A percentile compares a stretch with the other conserved stretches of the same genome.
Conservation (phyloP, 176 grass and related monocot genomes). For the Avena insularis region DNA sequence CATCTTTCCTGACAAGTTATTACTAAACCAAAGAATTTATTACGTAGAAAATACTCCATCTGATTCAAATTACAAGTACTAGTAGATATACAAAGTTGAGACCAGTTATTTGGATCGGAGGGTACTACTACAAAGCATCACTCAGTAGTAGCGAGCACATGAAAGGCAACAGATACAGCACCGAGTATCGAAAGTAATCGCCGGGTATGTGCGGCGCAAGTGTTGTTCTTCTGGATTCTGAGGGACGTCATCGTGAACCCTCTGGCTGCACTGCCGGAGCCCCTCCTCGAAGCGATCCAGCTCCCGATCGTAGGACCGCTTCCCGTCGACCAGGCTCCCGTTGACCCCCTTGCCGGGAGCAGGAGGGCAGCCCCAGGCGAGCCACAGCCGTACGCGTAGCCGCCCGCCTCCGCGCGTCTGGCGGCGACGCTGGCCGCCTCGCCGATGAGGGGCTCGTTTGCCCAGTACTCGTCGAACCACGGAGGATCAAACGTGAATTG, state of each 20-base stretch:
- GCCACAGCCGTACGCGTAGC: constrained; percentile 15
- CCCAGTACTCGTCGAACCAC: not conserved
- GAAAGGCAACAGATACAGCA: too few relatives aligned
- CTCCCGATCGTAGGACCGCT: constrained; percentile 3
- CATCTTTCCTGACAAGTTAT: not conserved
- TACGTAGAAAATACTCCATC: too few relatives aligned
- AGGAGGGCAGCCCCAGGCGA: not conserved
- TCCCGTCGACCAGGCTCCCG: not conserved
- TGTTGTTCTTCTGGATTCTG: too few relatives aligned
- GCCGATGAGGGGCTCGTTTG: not conserved
- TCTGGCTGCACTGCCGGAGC: not conserved
- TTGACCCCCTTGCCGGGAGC: too few relatives aligned
- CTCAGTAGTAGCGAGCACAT: too few relatives aligned
- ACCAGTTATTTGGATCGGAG: too few relatives aligned
- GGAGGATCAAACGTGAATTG: not conserved
- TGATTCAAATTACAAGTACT: too few relatives aligned
- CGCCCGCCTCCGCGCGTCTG: not conserved
- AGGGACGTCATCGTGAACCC: too few relatives aligned
- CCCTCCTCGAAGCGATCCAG: constrained; percentile 11
- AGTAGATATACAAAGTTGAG: too few relatives aligned
- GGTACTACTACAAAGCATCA: too few relatives aligned
- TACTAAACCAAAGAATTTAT: not conserved
- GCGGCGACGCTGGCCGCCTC: not conserved
- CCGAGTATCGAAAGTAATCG: too few relatives aligned
- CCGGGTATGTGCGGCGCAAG: too few relatives aligned